Conservation (phyloP, 306 rosid species). For the Coriaria nepalensis region DNA sequence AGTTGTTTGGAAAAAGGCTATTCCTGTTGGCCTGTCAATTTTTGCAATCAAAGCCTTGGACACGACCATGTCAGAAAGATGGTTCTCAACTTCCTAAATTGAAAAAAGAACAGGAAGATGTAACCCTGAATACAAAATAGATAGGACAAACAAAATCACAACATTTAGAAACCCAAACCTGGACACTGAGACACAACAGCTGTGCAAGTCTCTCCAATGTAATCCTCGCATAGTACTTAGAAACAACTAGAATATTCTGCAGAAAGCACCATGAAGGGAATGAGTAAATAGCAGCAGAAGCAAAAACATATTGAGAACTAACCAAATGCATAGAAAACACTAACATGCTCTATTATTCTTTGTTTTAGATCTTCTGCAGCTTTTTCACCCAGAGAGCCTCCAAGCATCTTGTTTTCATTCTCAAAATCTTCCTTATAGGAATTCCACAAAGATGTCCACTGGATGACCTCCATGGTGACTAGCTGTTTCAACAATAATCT, state of each 20-base stretch:
- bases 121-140: background rate
- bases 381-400: slow-evolving; percentile 63
- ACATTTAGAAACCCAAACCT: slow-evolving; percentile 30
- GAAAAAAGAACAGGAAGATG: background rate
- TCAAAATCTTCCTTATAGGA: slow-evolving; percentile 67
- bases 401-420: slow-evolving; percentile 56
- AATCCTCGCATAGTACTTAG: slow-evolving; percentile 57
- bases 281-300: slow-evolving; percentile 1
- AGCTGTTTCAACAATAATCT: slow-evolving; percentile 73
- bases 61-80: slow-evolving; percentile 97
- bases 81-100: slow-evolving; percentile 85
- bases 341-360: slow-evolving; percentile 82
- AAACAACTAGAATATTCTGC: slow-evolving; percentile 85
- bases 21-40: slow-evolving; percentile 83
- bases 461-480: slow-evolving; percentile 85
- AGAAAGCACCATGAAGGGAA: slow-evolving; percentile 2
- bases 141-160: background rate
- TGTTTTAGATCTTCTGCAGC: slow-evolving; percentile 82
- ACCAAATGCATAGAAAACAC: slow-evolving; percentile 2
- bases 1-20: slow-evolving; percentile 69
- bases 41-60: slow-evolving; percentile 85
- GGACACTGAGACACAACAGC: slow-evolving; percentile 56
- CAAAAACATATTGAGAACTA: background rate
- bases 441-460: slow-evolving; percentile 78
- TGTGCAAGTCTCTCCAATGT: slow-evolving; percentile 63